Percentiles rank a stretch among this genome's conserved stretches.
phyloP scores from a whole-genome alignment of 2,329 filamentous ascomycete species.

The Microsporum audouinii region DNA sequence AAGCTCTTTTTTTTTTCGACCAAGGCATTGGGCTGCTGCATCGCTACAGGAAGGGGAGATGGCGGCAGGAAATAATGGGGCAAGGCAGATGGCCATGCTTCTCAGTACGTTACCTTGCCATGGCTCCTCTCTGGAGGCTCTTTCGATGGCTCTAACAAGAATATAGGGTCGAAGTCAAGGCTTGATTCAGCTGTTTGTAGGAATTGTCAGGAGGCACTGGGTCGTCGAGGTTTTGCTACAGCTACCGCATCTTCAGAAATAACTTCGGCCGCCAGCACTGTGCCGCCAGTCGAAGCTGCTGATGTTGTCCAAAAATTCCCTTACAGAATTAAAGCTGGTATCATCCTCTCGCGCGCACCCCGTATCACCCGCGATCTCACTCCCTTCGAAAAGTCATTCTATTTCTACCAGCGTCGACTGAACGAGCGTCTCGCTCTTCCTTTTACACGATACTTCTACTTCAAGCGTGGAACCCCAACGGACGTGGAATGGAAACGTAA shows the following conservation, averaged over 20 bases:
- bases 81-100: constrained; percentile 29
- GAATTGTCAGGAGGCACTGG: constrained; percentile 34
- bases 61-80: constrained; percentile 33
- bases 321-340: constrained; percentile 48
- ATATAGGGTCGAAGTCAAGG: constrained; percentile 25
- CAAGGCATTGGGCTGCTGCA: constrained; percentile 1
- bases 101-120: constrained; percentile 24
- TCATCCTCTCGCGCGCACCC: constrained; percentile 80
- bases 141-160: constrained; percentile 11
- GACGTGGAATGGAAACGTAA: constrained; percentile 87
- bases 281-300: neutral
- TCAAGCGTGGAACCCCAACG: constrained; percentile 74
- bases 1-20: constrained; percentile 5
- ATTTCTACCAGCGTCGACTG: constrained; percentile 92
- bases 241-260: constrained; percentile 24
- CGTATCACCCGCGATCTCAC: constrained; percentile 73
- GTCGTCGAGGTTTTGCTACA: constrained; percentile 32
- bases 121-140: neutral
- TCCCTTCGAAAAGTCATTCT: constrained; percentile 83
- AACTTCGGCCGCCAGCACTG: neutral
- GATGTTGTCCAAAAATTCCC: constrained; percentile 16
- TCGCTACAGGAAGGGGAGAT: constrained; percentile 19
- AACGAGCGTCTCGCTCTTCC: constrained; percentile 84
- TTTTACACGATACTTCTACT: constrained; percentile 87
- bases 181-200: constrained; percentile 32